These are phyloP conservation scores for Triadica sebifera DNA, from an alignment of 345 rosid species.

Conservation along the genomic window DNA sequence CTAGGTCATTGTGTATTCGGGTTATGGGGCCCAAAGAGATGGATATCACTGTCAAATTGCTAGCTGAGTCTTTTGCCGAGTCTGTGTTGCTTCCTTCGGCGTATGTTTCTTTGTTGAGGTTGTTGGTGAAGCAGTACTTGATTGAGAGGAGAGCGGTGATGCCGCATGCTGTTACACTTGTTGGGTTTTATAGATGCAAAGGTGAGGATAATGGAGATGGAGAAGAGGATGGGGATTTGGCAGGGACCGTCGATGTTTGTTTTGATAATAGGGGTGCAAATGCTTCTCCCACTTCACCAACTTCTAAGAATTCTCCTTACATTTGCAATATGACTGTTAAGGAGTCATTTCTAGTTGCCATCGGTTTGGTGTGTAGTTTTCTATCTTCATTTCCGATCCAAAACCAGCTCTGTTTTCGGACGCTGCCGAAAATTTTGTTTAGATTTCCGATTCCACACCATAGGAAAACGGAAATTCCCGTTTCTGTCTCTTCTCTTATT, in stretches of 20 bases:
- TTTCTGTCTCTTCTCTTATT: no score
- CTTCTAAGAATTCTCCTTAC: constrained; percentile 68
- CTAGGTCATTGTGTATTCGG: constrained; percentile 67
- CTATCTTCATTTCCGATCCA: no score
- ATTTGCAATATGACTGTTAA: constrained; percentile 87
- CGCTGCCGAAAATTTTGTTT: no score
- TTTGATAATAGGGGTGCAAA: constrained; percentile 65
- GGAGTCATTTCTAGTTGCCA: no score
- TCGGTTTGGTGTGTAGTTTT: no score
- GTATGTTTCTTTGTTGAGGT: constrained; percentile 60
- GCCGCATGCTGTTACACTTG: constrained; percentile 80
- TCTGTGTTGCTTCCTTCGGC: constrained; percentile 71
- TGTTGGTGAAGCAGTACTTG: constrained; percentile 83
- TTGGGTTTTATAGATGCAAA: constrained; percentile 57
- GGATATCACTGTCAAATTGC: constrained; percentile 61
- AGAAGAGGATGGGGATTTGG: constrained; percentile 44
- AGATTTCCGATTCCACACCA: no score
- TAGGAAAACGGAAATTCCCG: no score
- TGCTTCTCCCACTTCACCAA: constrained; percentile 76
- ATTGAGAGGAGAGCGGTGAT: constrained; percentile 60
- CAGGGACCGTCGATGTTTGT: constrained; percentile 72
- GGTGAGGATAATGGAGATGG: constrained; percentile 14
- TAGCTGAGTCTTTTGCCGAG: constrained; percentile 81
- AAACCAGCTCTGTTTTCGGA: no score
- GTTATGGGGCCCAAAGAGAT: constrained; percentile 73